Conservation (phyloP, 2,329 filamentous ascomycete species). For the Thelonectria blattea region DNA sequence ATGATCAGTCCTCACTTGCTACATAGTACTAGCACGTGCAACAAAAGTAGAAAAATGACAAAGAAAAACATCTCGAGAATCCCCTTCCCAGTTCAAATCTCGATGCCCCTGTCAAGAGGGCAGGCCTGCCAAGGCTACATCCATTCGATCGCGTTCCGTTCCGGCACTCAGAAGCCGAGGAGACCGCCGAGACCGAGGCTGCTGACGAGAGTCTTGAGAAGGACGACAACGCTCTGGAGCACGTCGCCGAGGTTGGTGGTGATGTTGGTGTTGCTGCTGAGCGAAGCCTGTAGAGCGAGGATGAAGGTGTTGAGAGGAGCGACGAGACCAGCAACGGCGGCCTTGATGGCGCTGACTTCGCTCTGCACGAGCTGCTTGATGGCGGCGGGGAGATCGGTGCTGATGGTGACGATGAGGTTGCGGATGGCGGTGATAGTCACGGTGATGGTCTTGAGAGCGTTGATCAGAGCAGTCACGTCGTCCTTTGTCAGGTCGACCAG, state of each 20-base stretch:
- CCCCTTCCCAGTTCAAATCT: not conserved
- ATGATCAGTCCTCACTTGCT: slow-evolving; percentile 10
- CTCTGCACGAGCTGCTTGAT: not conserved
- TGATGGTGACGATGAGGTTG: not conserved
- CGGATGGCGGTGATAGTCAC: not conserved
- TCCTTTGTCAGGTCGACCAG: not conserved
- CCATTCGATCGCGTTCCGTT: not conserved
- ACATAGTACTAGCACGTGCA: slow-evolving; percentile 7
- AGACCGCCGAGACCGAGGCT: not conserved
- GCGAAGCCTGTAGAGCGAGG: too few relatives aligned
- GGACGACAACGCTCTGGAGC: not conserved
- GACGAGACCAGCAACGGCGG: not conserved
- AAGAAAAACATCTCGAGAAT: not conserved
- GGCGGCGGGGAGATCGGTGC: not conserved
- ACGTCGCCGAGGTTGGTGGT: not conserved
- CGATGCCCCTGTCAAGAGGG: not conserved
- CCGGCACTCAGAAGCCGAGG: not conserved
- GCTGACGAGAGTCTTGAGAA: not conserved
- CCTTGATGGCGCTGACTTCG: not conserved
- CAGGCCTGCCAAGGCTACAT: not conserved
- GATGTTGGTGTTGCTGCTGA: not conserved
- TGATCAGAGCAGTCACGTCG: not conserved
- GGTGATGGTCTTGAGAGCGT: not conserved
- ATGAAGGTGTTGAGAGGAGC: not conserved
- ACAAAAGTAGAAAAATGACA: not conserved